Percentiles rank a stretch among this genome's conserved stretches.
phyloP scores from a whole-genome alignment of 2,329 filamentous ascomycete genomes.

The Fusarium floridanum region DNA sequence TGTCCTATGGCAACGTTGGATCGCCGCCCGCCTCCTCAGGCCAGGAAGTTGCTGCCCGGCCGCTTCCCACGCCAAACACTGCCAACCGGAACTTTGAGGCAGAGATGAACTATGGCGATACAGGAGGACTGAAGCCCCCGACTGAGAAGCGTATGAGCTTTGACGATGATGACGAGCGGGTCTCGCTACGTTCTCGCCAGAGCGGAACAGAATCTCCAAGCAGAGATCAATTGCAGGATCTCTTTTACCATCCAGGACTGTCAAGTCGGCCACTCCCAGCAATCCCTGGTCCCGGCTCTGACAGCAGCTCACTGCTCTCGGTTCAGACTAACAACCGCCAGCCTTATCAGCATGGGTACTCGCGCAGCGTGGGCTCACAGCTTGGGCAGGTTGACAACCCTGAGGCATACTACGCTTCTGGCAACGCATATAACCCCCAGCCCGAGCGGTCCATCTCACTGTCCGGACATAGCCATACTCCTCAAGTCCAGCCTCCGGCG shows the following conservation, averaged over 20 bases:
- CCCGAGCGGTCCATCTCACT: slow-evolving; percentile 84
- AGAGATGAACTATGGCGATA: slow-evolving; percentile 87
- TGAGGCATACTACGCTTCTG: slow-evolving; percentile 63
- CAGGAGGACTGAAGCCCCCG: slow-evolving; percentile 88
- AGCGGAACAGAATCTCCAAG: slow-evolving; percentile 75
- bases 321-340: slow-evolving; percentile 57
- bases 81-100: slow-evolving; percentile 57
- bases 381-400: slow-evolving; percentile 57
- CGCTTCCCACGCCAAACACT: slow-evolving; percentile 61
- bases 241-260: slow-evolving; percentile 93
- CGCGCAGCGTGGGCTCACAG: slow-evolving; percentile 62
- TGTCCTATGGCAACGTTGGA: slow-evolving; percentile 64
- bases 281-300: slow-evolving; percentile 72
- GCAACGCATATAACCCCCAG: slow-evolving; percentile 54
- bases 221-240: slow-evolving; percentile 83
- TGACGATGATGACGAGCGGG: slow-evolving; percentile 89
- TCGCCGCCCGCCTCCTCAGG: slow-evolving; percentile 57
- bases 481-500: slow-evolving; percentile 83
- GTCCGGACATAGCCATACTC: slow-evolving; percentile 83
- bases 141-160: slow-evolving; percentile 83
- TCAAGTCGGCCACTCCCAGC: slow-evolving; percentile 73
- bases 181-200: slow-evolving; percentile 67
- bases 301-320: slow-evolving; percentile 67
- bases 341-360: slow-evolving; percentile 63
- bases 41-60: slow-evolving; percentile 60